Percentiles rank a stretch among this genome's conserved stretches.
These are phyloP conservation scores for Penicillium paneum DNA, from an alignment of 2,329 filamentous ascomycete species.

Conservation along the genomic window DNA sequence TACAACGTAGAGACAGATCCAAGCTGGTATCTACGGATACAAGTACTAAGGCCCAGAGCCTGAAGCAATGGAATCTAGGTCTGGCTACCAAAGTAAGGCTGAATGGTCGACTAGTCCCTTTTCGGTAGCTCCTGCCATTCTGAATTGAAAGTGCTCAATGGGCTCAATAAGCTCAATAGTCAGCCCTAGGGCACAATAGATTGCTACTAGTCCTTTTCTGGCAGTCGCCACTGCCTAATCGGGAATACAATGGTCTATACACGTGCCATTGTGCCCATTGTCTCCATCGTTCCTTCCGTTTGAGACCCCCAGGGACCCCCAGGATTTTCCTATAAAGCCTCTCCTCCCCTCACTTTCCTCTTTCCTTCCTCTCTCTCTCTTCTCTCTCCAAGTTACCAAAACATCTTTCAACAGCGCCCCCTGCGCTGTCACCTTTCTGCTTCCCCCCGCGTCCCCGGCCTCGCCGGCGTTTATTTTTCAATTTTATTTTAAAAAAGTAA, in stretches of 20 bases:
- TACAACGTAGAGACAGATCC: no score
- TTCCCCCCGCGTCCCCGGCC: neutral
- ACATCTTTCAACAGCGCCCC: neutral
- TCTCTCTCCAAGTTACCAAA: neutral
- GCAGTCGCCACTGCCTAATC: neutral
- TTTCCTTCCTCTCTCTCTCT: constrained; percentile 3
- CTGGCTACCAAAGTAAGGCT: neutral
- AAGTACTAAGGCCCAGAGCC: neutral
- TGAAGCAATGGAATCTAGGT: neutral
- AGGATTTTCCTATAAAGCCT: neutral
- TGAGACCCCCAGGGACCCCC: neutral
- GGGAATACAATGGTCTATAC: neutral
- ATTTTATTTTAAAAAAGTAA: constrained; percentile 3
- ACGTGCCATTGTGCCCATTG: neutral
- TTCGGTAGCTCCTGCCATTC: neutral
- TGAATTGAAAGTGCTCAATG: neutral
- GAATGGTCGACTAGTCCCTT: neutral
- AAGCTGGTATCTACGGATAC: neutral
- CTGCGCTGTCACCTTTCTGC: neutral
- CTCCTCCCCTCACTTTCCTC: neutral
- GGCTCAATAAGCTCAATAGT: no score
- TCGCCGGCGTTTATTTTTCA: neutral
- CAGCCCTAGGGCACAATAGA: neutral
- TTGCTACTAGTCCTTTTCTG: neutral
- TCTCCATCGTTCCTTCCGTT: neutral